phyloP scores from a whole-genome alignment of 2,329 filamentous ascomycete genomes.

The Leptodontidium sp. region DNA sequence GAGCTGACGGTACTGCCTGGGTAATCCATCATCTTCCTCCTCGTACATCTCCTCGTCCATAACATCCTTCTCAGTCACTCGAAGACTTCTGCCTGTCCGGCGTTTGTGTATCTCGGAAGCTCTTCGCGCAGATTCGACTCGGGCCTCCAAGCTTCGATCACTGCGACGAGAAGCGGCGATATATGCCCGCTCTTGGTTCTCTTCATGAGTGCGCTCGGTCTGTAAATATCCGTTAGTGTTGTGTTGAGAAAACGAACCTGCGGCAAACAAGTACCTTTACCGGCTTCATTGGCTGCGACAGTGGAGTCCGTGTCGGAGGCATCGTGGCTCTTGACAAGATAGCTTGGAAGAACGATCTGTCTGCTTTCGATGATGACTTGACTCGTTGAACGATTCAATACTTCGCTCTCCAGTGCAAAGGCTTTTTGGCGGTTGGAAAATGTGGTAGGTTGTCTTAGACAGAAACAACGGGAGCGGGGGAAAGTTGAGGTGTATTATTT shows the following conservation, averaged over 20 bases:
- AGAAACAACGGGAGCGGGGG: not conserved
- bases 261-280: slow-evolving; percentile 19
- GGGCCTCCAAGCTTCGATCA: slow-evolving; percentile 86
- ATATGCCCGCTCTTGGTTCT: slow-evolving; percentile 88
- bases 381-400: not conserved
- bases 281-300: slow-evolving; percentile 10
- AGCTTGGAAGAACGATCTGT: not conserved
- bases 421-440: not conserved
- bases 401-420: not conserved
- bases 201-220: slow-evolving; percentile 80
- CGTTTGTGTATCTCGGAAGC: slow-evolving; percentile 93
- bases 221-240: slow-evolving; percentile 45
- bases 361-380: not conserved
- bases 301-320: slow-evolving; percentile 13
- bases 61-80: slow-evolving; percentile 86
- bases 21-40: slow-evolving; percentile 86
- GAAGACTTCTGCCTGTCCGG: slow-evolving; percentile 82
- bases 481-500: slow-evolving; percentile 4
- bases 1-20: slow-evolving; percentile 70
- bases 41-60: slow-evolving; percentile 96
- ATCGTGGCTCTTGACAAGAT: not conserved
- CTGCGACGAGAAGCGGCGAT: slow-evolving; percentile 89
- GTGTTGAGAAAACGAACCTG: not conserved
- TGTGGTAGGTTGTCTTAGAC: not conserved
- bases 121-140: slow-evolving; percentile 84